Evolutionary conservation across 176 grass and related monocot genomes (phyloP).

Genomic region (Aegilops sharonensis): DNA sequence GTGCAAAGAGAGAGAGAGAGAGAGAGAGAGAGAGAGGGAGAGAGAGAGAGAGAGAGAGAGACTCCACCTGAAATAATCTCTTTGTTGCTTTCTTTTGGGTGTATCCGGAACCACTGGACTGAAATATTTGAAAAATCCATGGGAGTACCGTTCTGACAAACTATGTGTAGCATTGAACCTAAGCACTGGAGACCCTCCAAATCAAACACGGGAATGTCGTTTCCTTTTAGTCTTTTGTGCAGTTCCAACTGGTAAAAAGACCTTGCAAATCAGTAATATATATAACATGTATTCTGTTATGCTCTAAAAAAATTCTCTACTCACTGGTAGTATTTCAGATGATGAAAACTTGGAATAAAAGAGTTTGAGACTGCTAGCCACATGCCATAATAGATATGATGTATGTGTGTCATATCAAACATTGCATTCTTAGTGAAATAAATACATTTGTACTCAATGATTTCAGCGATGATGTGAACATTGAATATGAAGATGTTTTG

Average conservation of each 20-base stretch:
- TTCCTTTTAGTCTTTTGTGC: conserved; percentile 48
- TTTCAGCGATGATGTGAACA: not conserved
- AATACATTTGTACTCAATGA: not conserved
- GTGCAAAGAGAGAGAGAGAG: not conserved
- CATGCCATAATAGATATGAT: conserved; percentile 5
- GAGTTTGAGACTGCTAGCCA: not conserved
- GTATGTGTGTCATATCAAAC: not conserved
- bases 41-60: conserved; percentile 5
- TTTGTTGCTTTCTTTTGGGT: conserved; percentile 67
- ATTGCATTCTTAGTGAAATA: not conserved
- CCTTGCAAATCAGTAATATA: conserved; percentile 12
- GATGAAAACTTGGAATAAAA: conserved; percentile 9
- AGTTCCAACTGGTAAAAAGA: conserved; percentile 53
- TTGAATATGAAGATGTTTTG: conserved; percentile 8
- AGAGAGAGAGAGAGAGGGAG: not conserved
- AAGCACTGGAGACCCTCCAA: conserved; percentile 80
- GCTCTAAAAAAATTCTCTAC: not conserved
- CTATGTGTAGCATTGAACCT: conserved; percentile 69
- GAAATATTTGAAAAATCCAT: conserved; percentile 64
- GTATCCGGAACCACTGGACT: conserved; percentile 81
- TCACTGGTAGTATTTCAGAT: conserved; percentile 3
- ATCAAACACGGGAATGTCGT: conserved; percentile 38
- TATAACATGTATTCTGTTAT: not conserved
- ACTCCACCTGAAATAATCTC: conserved; percentile 83
- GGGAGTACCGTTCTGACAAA: conserved; percentile 28